phyloP scores from a whole-genome alignment of 805 yeast species.

The Zygosaccharomyces bailii region DNA sequence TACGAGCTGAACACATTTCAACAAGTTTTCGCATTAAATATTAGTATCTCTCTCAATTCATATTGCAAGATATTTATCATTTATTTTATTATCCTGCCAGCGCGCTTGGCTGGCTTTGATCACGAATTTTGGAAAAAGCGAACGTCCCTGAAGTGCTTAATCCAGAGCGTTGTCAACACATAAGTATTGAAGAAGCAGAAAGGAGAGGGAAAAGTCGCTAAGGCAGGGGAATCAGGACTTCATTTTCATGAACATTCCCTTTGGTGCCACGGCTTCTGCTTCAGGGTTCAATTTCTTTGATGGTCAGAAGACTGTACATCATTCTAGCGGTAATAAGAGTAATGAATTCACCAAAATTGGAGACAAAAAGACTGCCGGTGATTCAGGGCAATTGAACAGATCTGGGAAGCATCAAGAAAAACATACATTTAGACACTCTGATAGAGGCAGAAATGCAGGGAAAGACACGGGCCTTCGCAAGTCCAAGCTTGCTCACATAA shows the following conservation, averaged over 20 bases:
- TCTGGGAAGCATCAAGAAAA: conserved; percentile 5
- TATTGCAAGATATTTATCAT: too few relatives aligned
- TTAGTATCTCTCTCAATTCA: too few relatives aligned
- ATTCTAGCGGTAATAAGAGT: conserved; percentile 10
- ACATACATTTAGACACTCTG: not conserved
- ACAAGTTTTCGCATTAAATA: too few relatives aligned
- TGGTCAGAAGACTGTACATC: conserved; percentile 9
- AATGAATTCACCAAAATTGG: conserved; percentile 11
- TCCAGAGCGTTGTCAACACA: not conserved
- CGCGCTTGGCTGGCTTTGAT: not conserved
- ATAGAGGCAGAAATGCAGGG: not conserved
- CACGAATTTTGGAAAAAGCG: not conserved
- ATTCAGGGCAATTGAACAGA: conserved; percentile 6
- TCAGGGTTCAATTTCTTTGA: conserved; percentile 20
- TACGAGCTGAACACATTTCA: too few relatives aligned
- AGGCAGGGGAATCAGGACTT: conserved; percentile 2
- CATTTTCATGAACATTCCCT: conserved; percentile 20
- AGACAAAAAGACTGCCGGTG: not conserved
- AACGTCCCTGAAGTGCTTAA: not conserved
- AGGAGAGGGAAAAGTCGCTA: not conserved
- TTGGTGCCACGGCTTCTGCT: conserved; percentile 21
- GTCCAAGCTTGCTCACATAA: not conserved
- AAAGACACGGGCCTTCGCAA: not conserved
- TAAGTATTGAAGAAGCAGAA: not conserved
- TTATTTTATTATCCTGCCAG: not conserved